phyloP scores from a whole-genome alignment of 345 rosid genomes.

The Abelmoschus esculentus region DNA sequence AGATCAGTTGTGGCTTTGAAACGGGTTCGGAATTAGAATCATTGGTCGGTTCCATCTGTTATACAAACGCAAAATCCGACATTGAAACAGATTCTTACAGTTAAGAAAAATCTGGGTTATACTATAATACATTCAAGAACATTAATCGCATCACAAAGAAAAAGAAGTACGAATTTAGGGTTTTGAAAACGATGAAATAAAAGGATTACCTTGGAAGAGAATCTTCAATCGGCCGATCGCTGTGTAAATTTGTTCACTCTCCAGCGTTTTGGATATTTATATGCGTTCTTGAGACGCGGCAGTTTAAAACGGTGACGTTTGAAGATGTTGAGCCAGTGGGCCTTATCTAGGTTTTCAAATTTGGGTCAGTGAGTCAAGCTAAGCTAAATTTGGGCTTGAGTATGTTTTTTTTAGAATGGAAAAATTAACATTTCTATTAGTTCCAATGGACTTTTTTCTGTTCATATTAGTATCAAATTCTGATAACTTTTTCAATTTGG shows the following conservation, averaged over 20 bases:
- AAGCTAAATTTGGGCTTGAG: background rate
- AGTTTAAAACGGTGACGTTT: background rate
- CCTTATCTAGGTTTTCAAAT: background rate
- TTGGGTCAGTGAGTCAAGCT: background rate
- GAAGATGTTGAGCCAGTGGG: background rate
- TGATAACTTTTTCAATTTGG: too few relatives aligned
- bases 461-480: too few relatives aligned
- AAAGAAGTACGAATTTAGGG: background rate
- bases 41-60: constrained; percentile 24
- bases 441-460: too few relatives aligned
- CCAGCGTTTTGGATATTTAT: background rate
- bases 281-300: background rate
- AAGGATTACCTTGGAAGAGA: background rate
- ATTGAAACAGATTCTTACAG: too few relatives aligned
- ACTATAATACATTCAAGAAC: background rate
- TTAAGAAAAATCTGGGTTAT: too few relatives aligned
- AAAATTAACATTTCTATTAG: too few relatives aligned
- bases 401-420: too few relatives aligned
- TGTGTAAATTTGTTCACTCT: background rate
- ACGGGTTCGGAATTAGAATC: constrained; percentile 18
- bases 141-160: background rate
- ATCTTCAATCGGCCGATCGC: background rate
- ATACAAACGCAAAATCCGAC: background rate
- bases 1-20: constrained; percentile 44
- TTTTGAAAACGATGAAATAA: background rate